These are phyloP conservation scores for Crithidia thermophila DNA, from an alignment of 208 protist genomes.

Conservation along the genomic window DNA sequence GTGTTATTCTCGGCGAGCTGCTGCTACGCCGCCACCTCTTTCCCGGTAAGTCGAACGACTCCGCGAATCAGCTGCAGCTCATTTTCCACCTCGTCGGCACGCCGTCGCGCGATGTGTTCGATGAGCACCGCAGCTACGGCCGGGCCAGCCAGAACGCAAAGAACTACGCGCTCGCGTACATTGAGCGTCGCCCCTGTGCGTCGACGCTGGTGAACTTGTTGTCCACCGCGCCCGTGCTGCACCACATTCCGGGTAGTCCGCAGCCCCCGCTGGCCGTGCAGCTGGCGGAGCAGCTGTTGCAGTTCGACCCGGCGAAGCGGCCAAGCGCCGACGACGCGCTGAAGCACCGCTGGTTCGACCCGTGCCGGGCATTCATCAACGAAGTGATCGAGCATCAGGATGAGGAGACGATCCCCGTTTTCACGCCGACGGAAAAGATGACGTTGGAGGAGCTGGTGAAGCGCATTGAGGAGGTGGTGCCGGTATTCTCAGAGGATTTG, in stretches of 20 bases:
- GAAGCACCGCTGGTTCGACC: conserved; percentile 84
- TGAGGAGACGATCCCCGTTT: conserved; percentile 40
- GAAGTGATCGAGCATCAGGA: conserved; percentile 77
- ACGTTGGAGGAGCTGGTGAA: conserved; percentile 53
- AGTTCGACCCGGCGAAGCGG: conserved; percentile 81
- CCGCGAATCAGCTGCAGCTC: conserved; percentile 93
- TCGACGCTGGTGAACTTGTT: conserved; percentile 58
- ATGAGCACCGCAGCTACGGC: conserved; percentile 80
- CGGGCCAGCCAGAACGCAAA: conserved; percentile 87
- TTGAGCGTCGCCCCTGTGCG: conserved; percentile 58
- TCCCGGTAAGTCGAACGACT: conserved; percentile 92
- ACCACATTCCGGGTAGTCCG: conserved; percentile 29
- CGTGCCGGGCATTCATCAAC: conserved; percentile 78
- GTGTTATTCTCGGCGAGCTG: conserved; percentile 93
- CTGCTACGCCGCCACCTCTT: conserved; percentile 91
- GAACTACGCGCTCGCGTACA: conserved; percentile 75
- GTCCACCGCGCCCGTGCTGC: conserved; percentile 54
- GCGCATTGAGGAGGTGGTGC: conserved; percentile 82
- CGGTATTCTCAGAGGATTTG: conserved; percentile 83
- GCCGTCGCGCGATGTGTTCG: conserved; percentile 85
- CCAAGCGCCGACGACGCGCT: conserved; percentile 84
- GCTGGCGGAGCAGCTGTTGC: conserved; percentile 73
- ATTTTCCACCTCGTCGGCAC: conserved; percentile 95
- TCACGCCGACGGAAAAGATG: conserved; percentile 62
- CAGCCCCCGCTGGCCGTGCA: conserved; percentile 56